These are phyloP conservation scores for Aquilaria agallochum DNA, from an alignment of 441 rosid species.

Conservation along the genomic window DNA sequence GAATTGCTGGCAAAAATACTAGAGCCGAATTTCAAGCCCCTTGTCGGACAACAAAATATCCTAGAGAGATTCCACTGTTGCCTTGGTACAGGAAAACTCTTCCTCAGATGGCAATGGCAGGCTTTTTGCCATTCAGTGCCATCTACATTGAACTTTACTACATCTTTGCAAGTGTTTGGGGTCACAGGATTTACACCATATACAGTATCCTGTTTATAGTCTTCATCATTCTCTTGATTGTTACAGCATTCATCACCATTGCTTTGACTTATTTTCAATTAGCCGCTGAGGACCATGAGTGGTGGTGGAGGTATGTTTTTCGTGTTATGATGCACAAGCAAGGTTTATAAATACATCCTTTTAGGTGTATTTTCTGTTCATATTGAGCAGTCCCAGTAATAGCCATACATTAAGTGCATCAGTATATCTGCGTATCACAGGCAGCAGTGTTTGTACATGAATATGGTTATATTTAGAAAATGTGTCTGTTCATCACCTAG, in stretches of 20 bases:
- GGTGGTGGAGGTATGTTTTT: slow-evolving; percentile 42
- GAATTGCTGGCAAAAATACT: slow-evolving; percentile 40
- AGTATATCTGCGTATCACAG: no score
- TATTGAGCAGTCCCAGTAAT: no score
- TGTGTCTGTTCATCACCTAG: no score
- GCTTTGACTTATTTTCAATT: slow-evolving; percentile 48
- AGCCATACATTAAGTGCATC: no score
- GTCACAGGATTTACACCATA: slow-evolving; percentile 42
- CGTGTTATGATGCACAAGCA: no score
- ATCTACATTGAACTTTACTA: slow-evolving; percentile 41
- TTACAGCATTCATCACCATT: slow-evolving; percentile 40
- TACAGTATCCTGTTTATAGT: slow-evolving; percentile 38
- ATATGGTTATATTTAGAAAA: no score
- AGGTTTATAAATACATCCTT: no score
- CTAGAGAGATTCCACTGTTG: slow-evolving; percentile 39
- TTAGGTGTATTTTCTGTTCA: no score
- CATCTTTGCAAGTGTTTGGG: slow-evolving; percentile 44
- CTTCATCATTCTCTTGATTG: slow-evolving; percentile 38
- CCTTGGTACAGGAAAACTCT: slow-evolving; percentile 34
- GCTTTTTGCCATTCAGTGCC: slow-evolving; percentile 44
- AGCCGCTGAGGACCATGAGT: slow-evolving; percentile 43
- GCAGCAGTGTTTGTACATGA: no score
- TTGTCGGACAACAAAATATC: slow-evolving; percentile 36
- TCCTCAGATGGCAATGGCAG: slow-evolving; percentile 51
- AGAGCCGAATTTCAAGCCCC: slow-evolving; percentile 46